Conservation (phyloP, 2,329 filamentous ascomycete species). For the Biscogniauxia mediterranea region DNA sequence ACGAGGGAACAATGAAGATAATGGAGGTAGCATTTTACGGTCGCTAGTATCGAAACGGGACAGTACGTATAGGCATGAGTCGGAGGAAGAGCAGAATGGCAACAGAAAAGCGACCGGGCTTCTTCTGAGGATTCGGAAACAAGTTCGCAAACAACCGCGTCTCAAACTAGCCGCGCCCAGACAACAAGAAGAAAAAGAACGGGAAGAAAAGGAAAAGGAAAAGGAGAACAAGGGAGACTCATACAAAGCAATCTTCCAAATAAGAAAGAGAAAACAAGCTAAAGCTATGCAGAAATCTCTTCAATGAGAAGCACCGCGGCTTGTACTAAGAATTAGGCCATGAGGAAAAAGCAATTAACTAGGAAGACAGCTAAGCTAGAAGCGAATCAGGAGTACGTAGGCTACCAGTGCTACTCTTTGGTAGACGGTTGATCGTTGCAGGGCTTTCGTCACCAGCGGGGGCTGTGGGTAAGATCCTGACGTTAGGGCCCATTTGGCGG, state of each 20-base stretch:
- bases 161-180: conserved; percentile 2
- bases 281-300: background rate
- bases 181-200: conserved; percentile 3
- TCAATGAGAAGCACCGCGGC: conserved; percentile 2
- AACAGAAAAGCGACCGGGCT: conserved; percentile 4
- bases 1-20: conserved; percentile 13
- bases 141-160: conserved; percentile 11
- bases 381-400: background rate
- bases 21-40: conserved; percentile 16
- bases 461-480: background rate
- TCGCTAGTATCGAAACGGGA: conserved; percentile 8
- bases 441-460: background rate
- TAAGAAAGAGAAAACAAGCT: conserved; percentile 2
- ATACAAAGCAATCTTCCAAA: conserved; percentile 13
- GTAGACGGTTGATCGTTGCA: background rate
- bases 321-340: conserved; percentile 3
- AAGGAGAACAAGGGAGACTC: conserved; percentile 5
- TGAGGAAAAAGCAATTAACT: background rate
- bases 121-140: background rate
- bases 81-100: conserved; percentile 4
- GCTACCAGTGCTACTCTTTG: background rate
- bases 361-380: background rate
- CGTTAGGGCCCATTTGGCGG: background rate
- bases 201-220: background rate
- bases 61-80: conserved; percentile 12